Evolutionary conservation across 805 yeast species (phyloP), one percentile per base, ranked within the genome.

Genomic region (Saccharomyces paradoxus): DNA sequence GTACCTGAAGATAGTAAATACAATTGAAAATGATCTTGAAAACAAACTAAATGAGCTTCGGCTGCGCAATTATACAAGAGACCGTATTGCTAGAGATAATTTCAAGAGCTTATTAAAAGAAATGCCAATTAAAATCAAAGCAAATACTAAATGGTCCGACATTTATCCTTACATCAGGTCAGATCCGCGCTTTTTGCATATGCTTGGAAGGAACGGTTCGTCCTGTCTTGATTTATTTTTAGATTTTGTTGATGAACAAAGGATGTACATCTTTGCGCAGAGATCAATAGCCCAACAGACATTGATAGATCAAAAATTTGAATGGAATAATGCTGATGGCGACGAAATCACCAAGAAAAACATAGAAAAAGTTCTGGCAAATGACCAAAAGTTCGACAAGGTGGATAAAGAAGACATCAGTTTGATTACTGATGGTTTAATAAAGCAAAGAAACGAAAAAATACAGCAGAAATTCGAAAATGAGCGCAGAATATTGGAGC

Each of bases 161-260:
- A 62, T 87, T 1, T 75, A 80, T 46, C 71, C 77, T 0, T 56
- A 63, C 4, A 61, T 89, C 1, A 80, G 80, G 55, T 77, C 79
- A 31, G 86, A 84, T 56, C 74, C 73, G 49, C 71, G 81, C 14
- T 89, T 86, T 63, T 62, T 79, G 14, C 81, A 77, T 24, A 58
- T 89, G 41, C 75, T 89, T 54, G 96, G 95, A 0, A 77, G 90
- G 53, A 75, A 79, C 48, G 96, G 96, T 0, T 89, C 96, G 0
- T 77, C 83, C 1, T 86, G 96, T 0, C 63, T 84, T 46, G 96
- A 89, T 58, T 69, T 87, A 46, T 89, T 86, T 66, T 79, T 88
- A 80, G 96, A 90, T 66, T 62, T 79, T 0, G 76, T 86, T 2
- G 90, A 86, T 60, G 84, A 81, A 54, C 82, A 81, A 60, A 76